Conservation (phyloP, 2,329 filamentous ascomycete species). For the Colletotrichum spinosum region DNA sequence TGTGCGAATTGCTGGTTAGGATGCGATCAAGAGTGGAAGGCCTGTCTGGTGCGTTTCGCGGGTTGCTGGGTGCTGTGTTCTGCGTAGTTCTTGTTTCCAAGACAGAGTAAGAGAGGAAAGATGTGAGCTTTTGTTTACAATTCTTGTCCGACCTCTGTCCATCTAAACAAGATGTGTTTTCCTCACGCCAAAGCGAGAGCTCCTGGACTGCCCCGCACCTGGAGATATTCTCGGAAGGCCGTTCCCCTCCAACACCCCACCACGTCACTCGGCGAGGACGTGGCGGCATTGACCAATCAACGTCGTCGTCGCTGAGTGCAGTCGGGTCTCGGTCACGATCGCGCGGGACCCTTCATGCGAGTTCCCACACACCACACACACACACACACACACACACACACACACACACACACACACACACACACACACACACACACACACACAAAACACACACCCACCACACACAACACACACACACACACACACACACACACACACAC, state of each 20-base stretch:
- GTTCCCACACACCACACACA: not conserved
- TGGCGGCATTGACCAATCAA: constrained; percentile 29
- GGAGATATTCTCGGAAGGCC: constrained; percentile 5
- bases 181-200: constrained; percentile 9
- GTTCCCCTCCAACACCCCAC: constrained; percentile 25
- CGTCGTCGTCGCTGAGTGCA: constrained; percentile 7
- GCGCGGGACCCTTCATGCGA: constrained; percentile 7
- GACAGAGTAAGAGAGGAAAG: not conserved
- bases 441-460: not conserved
- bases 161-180: not conserved
- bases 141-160: not conserved
- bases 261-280: constrained; percentile 20
- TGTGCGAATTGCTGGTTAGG: constrained; percentile 25
- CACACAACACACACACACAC: not conserved
- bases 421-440: not conserved
- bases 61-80: no score
- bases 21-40: not conserved
- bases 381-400: not conserved
- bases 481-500: not conserved
- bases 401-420: constrained; percentile 2
- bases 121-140: constrained; percentile 12
- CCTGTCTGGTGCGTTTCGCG: not conserved
- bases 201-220: constrained; percentile 31
- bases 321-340: not conserved
- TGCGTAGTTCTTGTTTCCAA: no score